A percentile compares a stretch with the other conserved stretches of the same genome.
Conservation (phyloP, 352 stramenopile species). For the Lagenidium giganteum region DNA sequence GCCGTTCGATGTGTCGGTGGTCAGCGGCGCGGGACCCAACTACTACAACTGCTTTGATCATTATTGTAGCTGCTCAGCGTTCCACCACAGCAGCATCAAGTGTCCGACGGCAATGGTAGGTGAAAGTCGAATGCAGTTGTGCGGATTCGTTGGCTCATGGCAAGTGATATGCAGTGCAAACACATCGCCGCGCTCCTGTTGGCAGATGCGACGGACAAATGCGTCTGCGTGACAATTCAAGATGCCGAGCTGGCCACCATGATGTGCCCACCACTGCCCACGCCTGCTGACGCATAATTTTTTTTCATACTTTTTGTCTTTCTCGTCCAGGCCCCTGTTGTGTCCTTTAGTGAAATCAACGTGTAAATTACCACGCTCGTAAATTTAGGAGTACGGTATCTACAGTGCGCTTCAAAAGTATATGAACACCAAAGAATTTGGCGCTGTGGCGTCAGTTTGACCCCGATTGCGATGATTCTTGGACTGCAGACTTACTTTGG, state of each 20-base stretch:
- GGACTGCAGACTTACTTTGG: no score
- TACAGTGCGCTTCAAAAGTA: no score
- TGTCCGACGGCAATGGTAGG: slow-evolving; percentile 50
- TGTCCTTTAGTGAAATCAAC: no score
- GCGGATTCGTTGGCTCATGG: neutral
- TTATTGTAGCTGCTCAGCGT: slow-evolving; percentile 57
- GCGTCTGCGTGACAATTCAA: slow-evolving; percentile 38
- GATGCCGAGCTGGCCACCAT: slow-evolving; percentile 57
- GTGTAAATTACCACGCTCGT: no score
- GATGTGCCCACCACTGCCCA: slow-evolving; percentile 32
- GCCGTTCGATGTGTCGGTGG: slow-evolving; percentile 34
- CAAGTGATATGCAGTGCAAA: slow-evolving; percentile 55
- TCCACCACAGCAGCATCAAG: slow-evolving; percentile 36
- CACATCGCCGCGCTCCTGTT: slow-evolving; percentile 62
- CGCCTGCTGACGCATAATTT: no score
- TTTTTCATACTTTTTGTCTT: no score
- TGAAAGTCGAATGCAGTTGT: neutral
- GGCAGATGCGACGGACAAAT: slow-evolving; percentile 44
- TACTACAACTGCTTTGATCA: slow-evolving; percentile 76
- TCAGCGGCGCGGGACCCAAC: slow-evolving; percentile 33
- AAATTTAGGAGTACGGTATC: no score
- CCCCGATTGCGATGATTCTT: no score
- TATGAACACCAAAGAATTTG: no score
- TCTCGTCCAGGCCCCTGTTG: no score
- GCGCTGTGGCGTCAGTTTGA: no score